These are phyloP conservation scores for Acanthochlamys bracteata DNA, from an alignment of 106 monocot genomes.

Conservation along the genomic window DNA sequence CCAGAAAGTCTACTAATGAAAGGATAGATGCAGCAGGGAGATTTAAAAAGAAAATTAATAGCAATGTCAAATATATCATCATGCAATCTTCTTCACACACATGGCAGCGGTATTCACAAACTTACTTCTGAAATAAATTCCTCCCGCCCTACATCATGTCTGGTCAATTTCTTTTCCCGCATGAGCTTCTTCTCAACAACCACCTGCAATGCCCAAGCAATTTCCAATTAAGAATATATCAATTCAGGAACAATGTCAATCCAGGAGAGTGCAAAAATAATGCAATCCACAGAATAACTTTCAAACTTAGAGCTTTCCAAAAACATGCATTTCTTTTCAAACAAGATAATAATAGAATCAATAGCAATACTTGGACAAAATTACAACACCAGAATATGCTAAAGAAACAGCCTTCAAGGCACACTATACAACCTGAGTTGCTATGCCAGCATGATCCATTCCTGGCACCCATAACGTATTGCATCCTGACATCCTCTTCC, in stretches of 20 bases:
- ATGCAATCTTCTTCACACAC: neutral
- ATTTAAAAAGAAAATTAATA: too few relatives aligned
- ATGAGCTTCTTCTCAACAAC: conserved; percentile 96
- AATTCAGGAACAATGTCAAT: neutral
- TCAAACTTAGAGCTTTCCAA: too few relatives aligned
- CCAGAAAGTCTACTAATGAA: too few relatives aligned
- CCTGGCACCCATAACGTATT: conserved; percentile 98
- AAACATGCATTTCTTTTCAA: too few relatives aligned
- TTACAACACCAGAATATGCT: too few relatives aligned
- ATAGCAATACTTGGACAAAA: too few relatives aligned
- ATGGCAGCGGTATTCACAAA: neutral
- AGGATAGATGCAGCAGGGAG: too few relatives aligned
- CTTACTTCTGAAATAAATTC: conserved; percentile 75
- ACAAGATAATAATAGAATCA: too few relatives aligned
- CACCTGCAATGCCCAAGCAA: conserved; percentile 41
- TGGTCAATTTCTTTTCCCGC: conserved; percentile 70
- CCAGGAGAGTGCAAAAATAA: too few relatives aligned
- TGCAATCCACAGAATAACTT: too few relatives aligned
- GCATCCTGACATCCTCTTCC: conserved; percentile 89
- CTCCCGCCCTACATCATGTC: conserved; percentile 88
- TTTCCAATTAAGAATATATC: neutral
- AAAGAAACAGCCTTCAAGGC: neutral
- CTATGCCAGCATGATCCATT: conserved; percentile 99
- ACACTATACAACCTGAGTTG: conserved; percentile 64
- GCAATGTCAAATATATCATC: neutral